These are phyloP conservation scores for Tagetes erecta DNA, from an alignment of 129 eudicot species.

Conservation along the genomic window DNA sequence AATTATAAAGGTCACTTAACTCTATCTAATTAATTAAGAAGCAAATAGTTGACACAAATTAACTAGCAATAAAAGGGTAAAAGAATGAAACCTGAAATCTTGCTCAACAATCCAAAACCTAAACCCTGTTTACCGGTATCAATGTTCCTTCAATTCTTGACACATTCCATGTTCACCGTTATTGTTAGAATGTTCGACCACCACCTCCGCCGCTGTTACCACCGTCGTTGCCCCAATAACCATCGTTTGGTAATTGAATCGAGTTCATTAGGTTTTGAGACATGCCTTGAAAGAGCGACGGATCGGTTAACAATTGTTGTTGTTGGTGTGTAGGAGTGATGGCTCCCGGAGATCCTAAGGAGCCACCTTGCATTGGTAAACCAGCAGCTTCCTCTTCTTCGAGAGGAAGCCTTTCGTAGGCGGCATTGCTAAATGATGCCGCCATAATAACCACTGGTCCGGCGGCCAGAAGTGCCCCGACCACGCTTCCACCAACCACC, in stretches of 20 bases:
- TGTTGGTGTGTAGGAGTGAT: conserved; percentile 36
- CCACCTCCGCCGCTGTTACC: background rate
- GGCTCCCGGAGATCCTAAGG: conserved; percentile 66
- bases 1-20: background rate
- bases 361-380: conserved; percentile 50
- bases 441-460: conserved; percentile 83
- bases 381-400: conserved; percentile 54
- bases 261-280: conserved; percentile 55
- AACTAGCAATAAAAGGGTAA: conserved; percentile 14
- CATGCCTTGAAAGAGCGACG: conserved; percentile 54
- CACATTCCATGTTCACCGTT: conserved; percentile 1
- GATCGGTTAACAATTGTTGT: conserved; percentile 41
- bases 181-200: conserved; percentile 35
- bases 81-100: conserved; percentile 46
- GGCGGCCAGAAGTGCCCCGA: conserved; percentile 59
- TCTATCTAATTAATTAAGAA: conserved; percentile 23
- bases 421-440: conserved; percentile 80
- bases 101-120: conserved; percentile 37
- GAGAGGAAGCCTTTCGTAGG: conserved; percentile 72
- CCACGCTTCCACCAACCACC: conserved; percentile 81
- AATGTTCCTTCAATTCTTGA: conserved; percentile 11
- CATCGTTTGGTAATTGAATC: conserved; percentile 53
- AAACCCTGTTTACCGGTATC: conserved; percentile 6
- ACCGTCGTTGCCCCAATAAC: conserved; percentile 47
- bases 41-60: conserved; percentile 2